Base-by-base conservation (phyloP, 306 rosid genomes). In the Quercus suber region DNA sequence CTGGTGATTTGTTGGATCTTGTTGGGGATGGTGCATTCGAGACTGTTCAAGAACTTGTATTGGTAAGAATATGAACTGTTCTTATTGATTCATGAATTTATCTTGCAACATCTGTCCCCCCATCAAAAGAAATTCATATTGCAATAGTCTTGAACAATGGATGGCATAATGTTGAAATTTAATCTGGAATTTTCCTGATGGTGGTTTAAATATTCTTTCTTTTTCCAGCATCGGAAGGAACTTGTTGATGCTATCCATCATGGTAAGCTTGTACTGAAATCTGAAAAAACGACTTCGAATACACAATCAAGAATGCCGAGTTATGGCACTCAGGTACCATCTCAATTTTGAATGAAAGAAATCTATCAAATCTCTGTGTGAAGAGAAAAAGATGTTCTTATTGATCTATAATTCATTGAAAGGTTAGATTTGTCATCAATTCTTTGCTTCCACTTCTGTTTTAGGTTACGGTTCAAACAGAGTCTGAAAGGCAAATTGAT, bases 301-400 rank as follows among this genome's bases (percentile, higher is more conserved):
- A 79, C 95, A 79, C 99, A 95, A 88, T 82, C 88, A 74, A 91
- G 98, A 55, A 95, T 89, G 97, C 99, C 99, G 63, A 95, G 99
- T 83, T 95, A 92, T 79, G 99, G 95, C 58, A 95, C 94, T 45
- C 99, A 94, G 97, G 97, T 94, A 83, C 77, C 71, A 31, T 37
- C 31, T 75, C 33, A 67, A 73, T 80, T 75, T 5, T 43, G 33
- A 30, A 57, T 77, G 71, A 49, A 59, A 13, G 65, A 49, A 10
- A 49, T 49, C 53, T 49, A 49, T 49, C 53, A 49, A 49, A 49
- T 49, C 53, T 49, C 5, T 3, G 53, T 49, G 53, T 4, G 53
- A 49, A 12, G 15, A 49, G 45, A 21, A 59, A 69, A 56, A 13
- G 23, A 17, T 63, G 17, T 13, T 9, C 19, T 69, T 19, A 8